Conservation (phyloP, 2,329 filamentous ascomycete species). For the Endothia cerciana region DNA sequence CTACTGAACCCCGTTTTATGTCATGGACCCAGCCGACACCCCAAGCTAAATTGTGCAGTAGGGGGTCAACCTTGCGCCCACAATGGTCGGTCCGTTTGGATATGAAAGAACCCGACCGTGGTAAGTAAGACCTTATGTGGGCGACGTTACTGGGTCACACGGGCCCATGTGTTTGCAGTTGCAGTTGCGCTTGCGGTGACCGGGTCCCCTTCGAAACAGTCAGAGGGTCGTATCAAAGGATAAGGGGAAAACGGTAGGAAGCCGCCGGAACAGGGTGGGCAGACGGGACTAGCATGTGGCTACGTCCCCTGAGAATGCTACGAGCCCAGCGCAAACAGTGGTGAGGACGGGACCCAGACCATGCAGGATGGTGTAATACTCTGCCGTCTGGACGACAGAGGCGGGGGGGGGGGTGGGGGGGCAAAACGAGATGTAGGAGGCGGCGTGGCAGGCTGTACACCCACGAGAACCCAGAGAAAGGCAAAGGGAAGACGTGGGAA, state of each 20-base stretch:
- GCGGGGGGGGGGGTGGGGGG: not conserved
- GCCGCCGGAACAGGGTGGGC: not conserved
- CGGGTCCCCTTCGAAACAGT: not conserved
- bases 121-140: not conserved
- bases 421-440: not conserved
- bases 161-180: slow-evolving; percentile 38
- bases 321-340: not conserved
- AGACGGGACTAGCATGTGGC: not conserved
- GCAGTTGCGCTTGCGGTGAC: slow-evolving; percentile 41
- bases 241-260: not conserved
- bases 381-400: not conserved
- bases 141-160: slow-evolving; percentile 5
- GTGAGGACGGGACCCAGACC: not conserved
- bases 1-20: not conserved
- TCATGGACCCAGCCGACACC: not conserved
- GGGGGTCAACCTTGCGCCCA: not conserved
- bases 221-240: slow-evolving; percentile 2
- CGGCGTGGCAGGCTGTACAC: not conserved
- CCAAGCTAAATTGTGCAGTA: not conserved
- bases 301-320: slow-evolving; percentile 5
- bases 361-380: slow-evolving; percentile 6
- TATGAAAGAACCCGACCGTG: not conserved
- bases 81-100: not conserved
- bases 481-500: not conserved
- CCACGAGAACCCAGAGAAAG: not conserved